Evolutionary conservation across 2,329 filamentous ascomycete species (phyloP), one percentile per base, ranked within the genome.

Genomic region (Paracoccidioides brasiliensis): DNA sequence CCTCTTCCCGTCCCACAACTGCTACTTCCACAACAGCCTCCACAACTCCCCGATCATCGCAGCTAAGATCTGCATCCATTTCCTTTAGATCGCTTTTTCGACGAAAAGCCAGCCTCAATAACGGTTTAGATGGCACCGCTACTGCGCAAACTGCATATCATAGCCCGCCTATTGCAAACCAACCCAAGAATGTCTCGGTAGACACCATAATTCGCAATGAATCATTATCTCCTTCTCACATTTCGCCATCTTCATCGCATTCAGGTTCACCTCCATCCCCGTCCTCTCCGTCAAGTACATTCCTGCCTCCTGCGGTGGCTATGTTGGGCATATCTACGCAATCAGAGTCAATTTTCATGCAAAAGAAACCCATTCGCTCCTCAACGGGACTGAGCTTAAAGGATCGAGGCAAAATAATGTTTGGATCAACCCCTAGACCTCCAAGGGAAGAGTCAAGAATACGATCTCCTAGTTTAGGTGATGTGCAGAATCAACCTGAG

Each of bases 251-350:
- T 35, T 68, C 66, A 1, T 71, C 71, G 6, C 66, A 65, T 9
- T 65, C 66, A 30, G 66, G 67, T 56, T 69, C 69, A 2, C 71
- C 71, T 7, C 67, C 69, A 38, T 67, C 68, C 9, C 65, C 69
- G 14, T 59, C 22, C 10, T 73, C 70, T 5, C 67, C 70, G 22
- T 62, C 62, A 38, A 69, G 66, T 57, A 72, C 62, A 8, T 32
- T 58, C 38, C 62, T 66, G 15, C 66, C 63, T 40, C 59, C 62
- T 38, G 55, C 61, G 4, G 50, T 57, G 12, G 41, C 42, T 9
- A 37, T 50, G 28, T 44, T 57, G 14, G 56, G 56, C 9, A 56
- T 22, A 55, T 57, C 56, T 33, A 51, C 56, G 5, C 49, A 57
- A 37, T 45, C 57, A 3, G 56, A 60, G 46, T 51, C 51, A 1